Evolutionary conservation across 2,329 filamentous ascomycete species (phyloP), one percentile per base, ranked within the genome.

Genomic region (Nigrospora oryzae): DNA sequence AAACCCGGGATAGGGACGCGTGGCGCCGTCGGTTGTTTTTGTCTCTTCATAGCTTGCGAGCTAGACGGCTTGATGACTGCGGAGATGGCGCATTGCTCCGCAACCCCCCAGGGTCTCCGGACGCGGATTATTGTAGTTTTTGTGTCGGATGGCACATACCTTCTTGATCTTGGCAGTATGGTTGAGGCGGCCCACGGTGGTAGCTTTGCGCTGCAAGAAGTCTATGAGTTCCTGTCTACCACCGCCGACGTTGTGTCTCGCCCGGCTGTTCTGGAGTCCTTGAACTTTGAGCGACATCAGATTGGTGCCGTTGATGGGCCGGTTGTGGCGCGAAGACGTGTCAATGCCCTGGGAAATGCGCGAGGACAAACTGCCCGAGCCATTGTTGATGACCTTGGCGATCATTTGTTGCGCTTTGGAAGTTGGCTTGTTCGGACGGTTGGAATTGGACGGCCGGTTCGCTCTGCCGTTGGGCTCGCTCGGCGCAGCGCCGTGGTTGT

Each of bases 181-280:
- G 57, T 67, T 58, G 49, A 62, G 57, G 59, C 71, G 71, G 48
- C 68, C 68, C 55, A 79, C 69, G 51, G 71, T 66, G 45, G 74
- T 73, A 39, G 84, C 76, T 63, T 88, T 88, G 56, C 81, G 79
- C 65, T 89, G 83, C 50, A 89, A 65, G 59, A 88, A 89, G 42
- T 70, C 69, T 43, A 89, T 62, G 30, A 89, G 69, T 47, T 79
- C 76, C 48, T 74, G 73, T 23, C 85, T 59, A 16, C 85, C 85
- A 40, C 84, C 82, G 45, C 85, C 84, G 30, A 74, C 60, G 51
- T 88, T 86, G 28, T 60, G 70, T 11, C 77, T 72, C 8, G 83
- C 84, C 62, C 83, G 88, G 67, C 84, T 89, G 38, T 77, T 65
- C 56, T 76, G 80, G 56, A 87, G 71, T 23, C 85, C 85, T 50